Evolutionary conservation across 2,329 filamentous ascomycete species (phyloP), one percentile per base, ranked within the genome.

Genomic region (Helminthosporium solani): DNA sequence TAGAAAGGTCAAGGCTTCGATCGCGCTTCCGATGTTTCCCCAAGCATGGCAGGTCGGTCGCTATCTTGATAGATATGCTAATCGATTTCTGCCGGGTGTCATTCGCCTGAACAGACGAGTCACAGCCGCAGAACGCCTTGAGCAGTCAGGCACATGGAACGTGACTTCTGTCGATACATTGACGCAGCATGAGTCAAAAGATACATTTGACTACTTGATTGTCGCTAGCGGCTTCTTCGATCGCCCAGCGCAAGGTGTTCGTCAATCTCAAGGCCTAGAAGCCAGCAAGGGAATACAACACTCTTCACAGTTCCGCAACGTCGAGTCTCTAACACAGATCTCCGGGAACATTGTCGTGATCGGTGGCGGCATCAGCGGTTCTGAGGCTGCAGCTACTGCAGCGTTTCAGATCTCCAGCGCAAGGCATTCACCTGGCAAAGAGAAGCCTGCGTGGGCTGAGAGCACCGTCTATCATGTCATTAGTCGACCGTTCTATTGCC

Each of bases 291-390:
- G 49, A 12, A 46, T 66, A 9, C 54, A 60, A 25, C 65, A 68
- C 44, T 67, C 66, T 6, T 63, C 65, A 1, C 23, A 53, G 5
- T 67, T 69, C 37, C 57, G 64, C 1, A 40, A 55, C 9, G 34
- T 68, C 3, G 43, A 48, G 0, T 47, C 50, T 3, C 49, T 69
- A 11, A 51, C 54, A 7, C 20, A 52, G 3, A 48, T 34, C 3
- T 16, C 59, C 1, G 79, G 81, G 15, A 88, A 84, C 59, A 82
- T 94, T 14, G 75, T 90, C 1, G 75, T 95, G 0, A 81, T 90
- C 1, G 89, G 89, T 0, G 88, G 88, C 0, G 87, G 90, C 58
- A 90, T 94, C 79, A 92, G 88, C 2, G 88, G 88, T 0, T 81
- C 87, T 4, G 89, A 95, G 71, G 85, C 86, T 39, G 85, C 88